phyloP scores from a whole-genome alignment of 176 grass and related monocot genomes.

The Ensete ventricosum region DNA sequence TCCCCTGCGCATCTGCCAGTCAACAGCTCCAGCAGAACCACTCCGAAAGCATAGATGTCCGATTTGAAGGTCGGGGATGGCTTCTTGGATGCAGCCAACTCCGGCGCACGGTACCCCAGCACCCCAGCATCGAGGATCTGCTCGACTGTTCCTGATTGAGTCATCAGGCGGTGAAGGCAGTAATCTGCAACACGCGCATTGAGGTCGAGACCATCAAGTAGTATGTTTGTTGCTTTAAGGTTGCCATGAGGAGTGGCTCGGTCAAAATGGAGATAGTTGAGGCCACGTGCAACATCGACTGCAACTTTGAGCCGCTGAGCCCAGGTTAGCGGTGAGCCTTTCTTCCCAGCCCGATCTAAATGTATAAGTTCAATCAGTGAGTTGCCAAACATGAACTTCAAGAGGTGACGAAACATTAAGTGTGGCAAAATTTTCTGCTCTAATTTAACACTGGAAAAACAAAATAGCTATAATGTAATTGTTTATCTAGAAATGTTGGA shows the following conservation, averaged over 20 bases:
- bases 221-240: constrained; percentile 85
- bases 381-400: constrained; percentile 1
- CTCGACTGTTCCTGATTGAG: constrained; percentile 67
- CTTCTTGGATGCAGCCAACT: constrained; percentile 79
- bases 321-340: constrained; percentile 83
- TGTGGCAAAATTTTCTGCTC: constrained; percentile 31
- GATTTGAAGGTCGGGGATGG: constrained; percentile 81
- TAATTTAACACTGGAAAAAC: constrained; percentile 67
- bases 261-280: constrained; percentile 98
- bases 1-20: constrained; percentile 71
- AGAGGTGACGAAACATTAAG: constrained; percentile 26
- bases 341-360: constrained; percentile 68
- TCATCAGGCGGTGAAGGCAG: constrained; percentile 92
- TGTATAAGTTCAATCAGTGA: constrained; percentile 1
- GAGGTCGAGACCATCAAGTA: constrained; percentile 84
- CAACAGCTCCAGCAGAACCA: constrained; percentile 73
- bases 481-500: no score
- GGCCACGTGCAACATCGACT: constrained; percentile 66
- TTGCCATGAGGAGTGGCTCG: constrained; percentile 87
- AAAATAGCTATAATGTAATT: constrained; percentile 41
- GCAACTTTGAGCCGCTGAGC: constrained; percentile 83
- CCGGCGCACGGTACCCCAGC: constrained; percentile 73
- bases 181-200: constrained; percentile 78
- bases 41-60: constrained; percentile 81
- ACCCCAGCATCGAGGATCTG: constrained; percentile 75